Base-by-base conservation (phyloP, 2,329 filamentous ascomycete genomes). In the Colletotrichum gigasporum region DNA sequence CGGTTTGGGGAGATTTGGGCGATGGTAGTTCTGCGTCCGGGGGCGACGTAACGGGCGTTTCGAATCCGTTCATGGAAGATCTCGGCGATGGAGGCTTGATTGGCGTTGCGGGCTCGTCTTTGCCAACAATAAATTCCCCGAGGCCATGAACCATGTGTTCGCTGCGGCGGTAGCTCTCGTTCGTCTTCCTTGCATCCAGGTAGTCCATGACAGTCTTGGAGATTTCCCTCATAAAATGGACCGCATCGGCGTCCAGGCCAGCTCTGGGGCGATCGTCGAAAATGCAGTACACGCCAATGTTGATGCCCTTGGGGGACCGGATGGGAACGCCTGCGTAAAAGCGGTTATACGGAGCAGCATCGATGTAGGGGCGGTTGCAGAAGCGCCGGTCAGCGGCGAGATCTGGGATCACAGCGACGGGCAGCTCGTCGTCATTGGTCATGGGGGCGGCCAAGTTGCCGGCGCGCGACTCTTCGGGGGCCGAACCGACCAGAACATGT, bases 301-400 rank as follows among this genome's bases (percentile, higher is more conserved):
- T 79, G 59, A 82, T 76, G 18, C 79, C 79, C 4, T 73, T 69
- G 0, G 70, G 73, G 0, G 77, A 78, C 0, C 78, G 74, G 16
- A 82, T 79, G 4, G 80, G 80, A 0, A 80, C 76, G 0, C 73
- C 80, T 0, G 79, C 79, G 48, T 81, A 82, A 60, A 82, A 82
- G 2, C 72, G 69, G 24, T 72, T 70, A 4, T 66, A 61, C 0
- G 71, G 69, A 18, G 73, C 70, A 0, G 62, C 65, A 5, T 60
- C 64, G 8, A 74, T 71, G 24, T 71, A 76, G 0, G 72, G 67
- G 11, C 72, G 70, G 34, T 64, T 30, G 9, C 66, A 63, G 52
- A 79, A 80, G 2, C 74, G 71, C 4, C 70, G 56, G 41, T 81
- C 72, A 1, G 44, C 24, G 1, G 67, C 67, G 2, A 82, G 69